Base-by-base conservation (phyloP, 2,329 filamentous ascomycete genomes). In the Pestalotiopsis sp. region DNA sequence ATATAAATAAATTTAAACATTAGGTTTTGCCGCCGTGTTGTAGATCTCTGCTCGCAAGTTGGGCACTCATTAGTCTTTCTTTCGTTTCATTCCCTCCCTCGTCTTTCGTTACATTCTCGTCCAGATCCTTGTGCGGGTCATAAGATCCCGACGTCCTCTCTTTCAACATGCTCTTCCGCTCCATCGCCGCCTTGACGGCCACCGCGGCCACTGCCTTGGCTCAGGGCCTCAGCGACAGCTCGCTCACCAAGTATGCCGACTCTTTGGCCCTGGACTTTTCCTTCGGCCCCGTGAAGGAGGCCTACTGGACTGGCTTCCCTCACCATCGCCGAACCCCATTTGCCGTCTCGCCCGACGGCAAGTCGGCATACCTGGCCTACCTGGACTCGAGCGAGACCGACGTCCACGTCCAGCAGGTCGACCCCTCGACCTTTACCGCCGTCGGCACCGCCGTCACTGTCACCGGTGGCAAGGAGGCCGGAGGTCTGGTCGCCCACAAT, bases 321-420 rank as follows among this genome's bases (percentile, higher is more conserved):
- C 88, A 90, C 72, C 88, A 90, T 75, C 86, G 88, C 60, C 85
- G 88, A 65, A 90, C 88, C 13, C 88, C 88, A 5, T 90, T 90
- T 70, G 84, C 88, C n/a, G 81, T 89, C 39, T 90, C 88, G 1
- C 87, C 88, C 2, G 84, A 90, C 75, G 87, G 87, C 69, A 85
- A 85, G 68, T 84, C 83, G 3, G 88, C 86, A 13, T 90, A 88
- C 75, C 75, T 90, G 11, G 88, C 88, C 11, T 90, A 90, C 73
- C 84, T 90, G 17, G 87, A 90, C 73, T 78, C 81, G 31, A 87
- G 82, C 60, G 85, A 84, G 61, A 86, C 82, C 3, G 85, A 82
- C 65, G 86, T 90, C 12, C 86, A 89, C 73, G 78, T 91, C 20
- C 87, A 90, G 76, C 81, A 86, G 58, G 80, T 91, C 23, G 81